phyloP scores from a whole-genome alignment of 345 rosid genomes.

The Rhodomyrtus tomentosa region DNA sequence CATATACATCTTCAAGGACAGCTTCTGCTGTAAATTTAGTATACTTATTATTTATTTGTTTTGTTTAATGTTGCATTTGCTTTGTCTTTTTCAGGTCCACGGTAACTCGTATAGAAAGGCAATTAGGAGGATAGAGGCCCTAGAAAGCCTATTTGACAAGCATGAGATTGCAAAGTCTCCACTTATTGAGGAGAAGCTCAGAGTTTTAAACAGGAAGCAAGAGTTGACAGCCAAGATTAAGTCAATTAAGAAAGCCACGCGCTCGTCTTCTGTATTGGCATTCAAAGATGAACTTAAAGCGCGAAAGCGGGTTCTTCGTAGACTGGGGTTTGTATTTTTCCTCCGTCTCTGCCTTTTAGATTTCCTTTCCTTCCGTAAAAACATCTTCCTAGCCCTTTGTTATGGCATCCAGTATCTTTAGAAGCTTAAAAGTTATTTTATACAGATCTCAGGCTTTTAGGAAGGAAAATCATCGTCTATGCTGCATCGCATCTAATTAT shows the following conservation, averaged over 20 bases:
- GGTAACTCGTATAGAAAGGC: constrained; percentile 71
- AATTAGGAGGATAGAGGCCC: constrained; percentile 69
- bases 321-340: constrained; percentile 56
- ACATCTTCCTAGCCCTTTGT: background rate
- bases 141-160: constrained; percentile 75
- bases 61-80: background rate
- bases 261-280: constrained; percentile 70
- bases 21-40: background rate
- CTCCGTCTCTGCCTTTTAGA: background rate
- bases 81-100: constrained; percentile 42
- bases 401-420: background rate
- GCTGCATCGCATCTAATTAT: background rate
- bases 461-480: background rate
- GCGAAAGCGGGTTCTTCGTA: constrained; percentile 86
- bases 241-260: constrained; percentile 61
- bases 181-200: constrained; percentile 64
- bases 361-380: background rate
- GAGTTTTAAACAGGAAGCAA: constrained; percentile 66
- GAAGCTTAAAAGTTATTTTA: background rate
- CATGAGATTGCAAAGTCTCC: constrained; percentile 91
- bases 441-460: background rate
- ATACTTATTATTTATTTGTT: background rate
- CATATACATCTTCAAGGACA: background rate
- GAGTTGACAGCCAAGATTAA: constrained; percentile 71
- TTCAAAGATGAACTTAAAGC: constrained; percentile 98